Evolutionary conservation across 495 filamentous ascomycete species (phyloP), one percentile per base, ranked within the genome.

Genomic region (Neurospora intermedia): DNA sequence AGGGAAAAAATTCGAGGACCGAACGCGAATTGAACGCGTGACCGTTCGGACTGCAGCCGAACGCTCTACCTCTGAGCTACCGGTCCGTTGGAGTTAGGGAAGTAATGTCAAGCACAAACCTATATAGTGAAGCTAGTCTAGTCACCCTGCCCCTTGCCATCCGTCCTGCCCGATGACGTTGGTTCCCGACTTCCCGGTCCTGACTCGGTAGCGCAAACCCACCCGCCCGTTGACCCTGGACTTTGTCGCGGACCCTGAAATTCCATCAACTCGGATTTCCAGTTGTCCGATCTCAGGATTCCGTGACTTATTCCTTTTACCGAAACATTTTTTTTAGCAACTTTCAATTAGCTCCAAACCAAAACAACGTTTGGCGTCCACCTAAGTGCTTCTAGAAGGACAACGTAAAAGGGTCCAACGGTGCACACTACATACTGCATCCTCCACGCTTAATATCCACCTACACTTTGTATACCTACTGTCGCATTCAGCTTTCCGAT

Each of bases 71-170:
- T 46, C 43, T 46, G 45, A 48, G 45, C 45, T 48, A 48, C 45
- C 45, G 45, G 45, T 48, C 45, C 45, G 10, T 59, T 59, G 23
- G 20, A 27, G 11, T 59, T 59, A 2, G 1, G 0, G 1, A 27
- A 2, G 0, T n/a, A n/a, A n/a, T n/a, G n/a, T 7, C 1, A 31
- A 1, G 15, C 11, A 0, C 1, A 2, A 1, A 2, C 5, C 6
- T 59, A 59, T 59, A 59, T 0, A 5, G 11, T 6, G 3, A 23
- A 59, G 3, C 0, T 15, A 1, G 3, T 1, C 2, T 1, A 1
- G 10, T 31, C 2, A 59, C 48, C 27, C 54, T 62, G 54, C 27
- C 54, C 31, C 54, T 31, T 62, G 10, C 48, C 48, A 6, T 4
- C 27, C 8, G 23, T 62, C 54, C 54, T 62, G 27, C 54, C 5